phyloP scores from a whole-genome alignment of 148 eudicot genomes.

The Heliamphora exappendiculata region DNA sequence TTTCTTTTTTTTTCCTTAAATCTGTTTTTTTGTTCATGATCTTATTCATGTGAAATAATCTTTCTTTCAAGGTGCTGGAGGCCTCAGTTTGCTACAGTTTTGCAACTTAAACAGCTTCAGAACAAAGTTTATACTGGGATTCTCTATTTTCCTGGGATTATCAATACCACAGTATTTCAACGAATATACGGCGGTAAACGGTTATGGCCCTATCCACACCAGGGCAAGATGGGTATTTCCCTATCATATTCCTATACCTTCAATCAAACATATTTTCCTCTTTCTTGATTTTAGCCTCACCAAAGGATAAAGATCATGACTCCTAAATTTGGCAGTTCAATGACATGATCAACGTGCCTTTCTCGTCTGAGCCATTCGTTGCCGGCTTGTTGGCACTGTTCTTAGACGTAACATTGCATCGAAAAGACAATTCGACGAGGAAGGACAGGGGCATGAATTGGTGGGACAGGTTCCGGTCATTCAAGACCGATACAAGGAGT shows the following conservation, averaged over 20 bases:
- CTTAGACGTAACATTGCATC: constrained; percentile 49
- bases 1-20: background rate
- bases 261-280: background rate
- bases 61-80: constrained; percentile 53
- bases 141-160: constrained; percentile 74
- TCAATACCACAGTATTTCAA: constrained; percentile 49
- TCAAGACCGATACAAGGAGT: constrained; percentile 75
- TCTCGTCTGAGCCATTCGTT: constrained; percentile 83
- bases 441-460: constrained; percentile 76
- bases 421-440: constrained; percentile 48
- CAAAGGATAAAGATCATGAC: background rate
- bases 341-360: constrained; percentile 88
- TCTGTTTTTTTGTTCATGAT: too few species aligned
- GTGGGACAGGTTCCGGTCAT: constrained; percentile 83
- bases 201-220: constrained; percentile 77
- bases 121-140: constrained; percentile 68
- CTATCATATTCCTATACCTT: too few species aligned
- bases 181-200: constrained; percentile 45
- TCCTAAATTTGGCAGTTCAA: constrained; percentile 54
- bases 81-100: constrained; percentile 74
- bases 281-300: background rate
- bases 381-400: constrained; percentile 66
- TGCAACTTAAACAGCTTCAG: constrained; percentile 89
- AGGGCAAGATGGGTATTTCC: constrained; percentile 74
- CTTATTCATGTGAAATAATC: background rate